Evolutionary conservation across 2,329 filamentous ascomycete species (phyloP), one percentile per base, ranked within the genome.

Genomic region (Botryotinia calthae): DNA sequence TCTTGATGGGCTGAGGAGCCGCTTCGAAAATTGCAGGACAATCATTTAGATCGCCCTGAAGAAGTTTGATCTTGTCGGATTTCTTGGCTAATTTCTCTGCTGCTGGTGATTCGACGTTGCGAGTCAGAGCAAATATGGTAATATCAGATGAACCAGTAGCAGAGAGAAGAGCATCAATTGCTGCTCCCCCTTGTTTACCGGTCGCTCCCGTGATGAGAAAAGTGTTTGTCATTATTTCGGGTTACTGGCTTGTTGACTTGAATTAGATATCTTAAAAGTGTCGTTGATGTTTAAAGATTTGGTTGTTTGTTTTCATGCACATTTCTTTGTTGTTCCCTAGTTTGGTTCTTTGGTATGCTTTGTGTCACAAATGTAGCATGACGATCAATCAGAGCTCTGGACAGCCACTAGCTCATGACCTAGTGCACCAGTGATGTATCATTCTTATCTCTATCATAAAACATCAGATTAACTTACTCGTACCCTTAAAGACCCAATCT

Each of bases 111-210:
- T 81, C 79, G 2, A 83, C 74, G 75, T 90, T 84, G 69, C 89
- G 86, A 4, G 89, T 91, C 3, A 90, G 82, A 28, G 88, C 89
- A 64, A 90, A 83, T 72, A 91, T 87, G 22, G 82, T 83, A 74
- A 84, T 84, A 74, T 76, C 51, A 25, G 71, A 40, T 54, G 77
- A 70, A 72, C 54, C 51, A 37, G n/a, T 61, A 20, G 73, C 79
- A 64, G 75, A 74, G 22, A 86, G 79, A 48, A 86, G 80, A 9
- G 83, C 82, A 66, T 82, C 78, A 70, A 86, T 81, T 10, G 85
- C 82, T 61, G 83, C 81, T 34, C 83, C 81, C 37, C 85, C 85
- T 77, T 86, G 85, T 51, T 84, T 84, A 62, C 85, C 85, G 0
- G 85, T 86, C 20, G 84, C 84, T 58, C 85, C 84, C 31, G 83